phyloP scores from a whole-genome alignment of 2,329 filamentous ascomycete species.

The Neurospora crassa region DNA sequence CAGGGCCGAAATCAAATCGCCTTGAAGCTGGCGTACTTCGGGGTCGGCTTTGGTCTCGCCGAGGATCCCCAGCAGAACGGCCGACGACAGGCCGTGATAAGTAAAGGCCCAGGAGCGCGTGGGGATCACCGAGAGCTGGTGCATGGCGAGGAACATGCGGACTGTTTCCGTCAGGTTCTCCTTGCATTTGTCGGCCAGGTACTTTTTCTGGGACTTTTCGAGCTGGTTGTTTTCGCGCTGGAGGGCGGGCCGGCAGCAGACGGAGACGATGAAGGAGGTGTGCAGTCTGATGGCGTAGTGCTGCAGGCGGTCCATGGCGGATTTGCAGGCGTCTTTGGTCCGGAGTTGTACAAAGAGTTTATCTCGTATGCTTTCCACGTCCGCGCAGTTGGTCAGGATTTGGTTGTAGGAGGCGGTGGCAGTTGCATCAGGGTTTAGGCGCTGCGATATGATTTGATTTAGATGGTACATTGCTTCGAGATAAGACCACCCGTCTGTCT shows the following conservation, averaged over 20 bases:
- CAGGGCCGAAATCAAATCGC: conserved; percentile 52
- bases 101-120: conserved; percentile 61
- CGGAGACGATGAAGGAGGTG: conserved; percentile 55
- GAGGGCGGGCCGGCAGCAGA: conserved; percentile 53
- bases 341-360: conserved; percentile 43
- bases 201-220: conserved; percentile 40
- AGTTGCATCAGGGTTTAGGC: conserved; percentile 44
- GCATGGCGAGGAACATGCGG: conserved; percentile 60
- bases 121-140: conserved; percentile 56
- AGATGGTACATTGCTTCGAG: conserved; percentile 58
- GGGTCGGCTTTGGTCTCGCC: conserved; percentile 54
- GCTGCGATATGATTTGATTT: conserved; percentile 49
- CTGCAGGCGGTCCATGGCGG: conserved; percentile 52
- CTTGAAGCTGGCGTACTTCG: conserved; percentile 53
- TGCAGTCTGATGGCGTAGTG: conserved; percentile 56
- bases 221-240: conserved; percentile 42
- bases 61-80: conserved; percentile 52
- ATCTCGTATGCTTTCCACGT: conserved; percentile 41
- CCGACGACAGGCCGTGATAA: conserved; percentile 57
- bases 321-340: conserved; percentile 53
- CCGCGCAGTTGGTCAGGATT: conserved; percentile 49
- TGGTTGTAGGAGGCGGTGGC: conserved; percentile 40
- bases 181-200: conserved; percentile 50
- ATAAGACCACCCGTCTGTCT: conserved; percentile 44
- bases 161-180: conserved; percentile 55